Conservation (phyloP, 1,139 yeast species). For the Diutina neorugosa region DNA sequence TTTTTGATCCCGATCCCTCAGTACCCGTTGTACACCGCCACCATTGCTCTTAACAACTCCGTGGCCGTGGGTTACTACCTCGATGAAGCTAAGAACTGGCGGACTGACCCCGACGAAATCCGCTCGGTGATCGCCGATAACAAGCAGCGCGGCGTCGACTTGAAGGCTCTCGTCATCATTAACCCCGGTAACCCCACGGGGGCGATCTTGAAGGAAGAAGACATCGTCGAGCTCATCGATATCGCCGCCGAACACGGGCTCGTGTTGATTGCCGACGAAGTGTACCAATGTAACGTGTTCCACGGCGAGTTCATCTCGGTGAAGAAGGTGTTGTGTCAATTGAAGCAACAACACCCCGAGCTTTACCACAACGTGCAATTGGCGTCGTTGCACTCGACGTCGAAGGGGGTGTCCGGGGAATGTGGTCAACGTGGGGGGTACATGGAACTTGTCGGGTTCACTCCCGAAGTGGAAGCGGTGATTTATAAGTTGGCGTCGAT, state of each 20-base stretch:
- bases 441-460: slow-evolving; percentile 84
- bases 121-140: slow-evolving; percentile 43
- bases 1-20: slow-evolving; percentile 95
- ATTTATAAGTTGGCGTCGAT: slow-evolving; percentile 3
- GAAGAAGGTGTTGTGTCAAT: slow-evolving; percentile 52
- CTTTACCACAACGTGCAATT: slow-evolving; percentile 64
- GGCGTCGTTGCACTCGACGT: slow-evolving; percentile 89
- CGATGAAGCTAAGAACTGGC: slow-evolving; percentile 75
- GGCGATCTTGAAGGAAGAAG: slow-evolving; percentile 51
- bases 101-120: slow-evolving; percentile 62
- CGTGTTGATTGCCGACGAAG: slow-evolving; percentile 94
- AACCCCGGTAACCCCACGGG: slow-evolving; percentile 99
- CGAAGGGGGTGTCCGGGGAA: slow-evolving; percentile 95
- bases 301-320: slow-evolving; percentile 53
- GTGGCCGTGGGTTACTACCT: slow-evolving; percentile 80
- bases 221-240: slow-evolving; percentile 58
- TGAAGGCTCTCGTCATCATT: slow-evolving; percentile 80
- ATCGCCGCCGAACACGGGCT: slow-evolving; percentile 78
- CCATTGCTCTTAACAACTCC: slow-evolving; percentile 72
- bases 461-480: slow-evolving; percentile 45
- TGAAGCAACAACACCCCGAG: slow-evolving; percentile 42
- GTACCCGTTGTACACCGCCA: slow-evolving; percentile 91
- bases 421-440: slow-evolving; percentile 99
- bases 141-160: slow-evolving; percentile 40
- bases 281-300: slow-evolving; percentile 86